Evolutionary conservation across 371 early-diverging fungal genomes (phyloP), one percentile per base, ranked within the genome.

Genomic region (Mucor indicus): DNA sequence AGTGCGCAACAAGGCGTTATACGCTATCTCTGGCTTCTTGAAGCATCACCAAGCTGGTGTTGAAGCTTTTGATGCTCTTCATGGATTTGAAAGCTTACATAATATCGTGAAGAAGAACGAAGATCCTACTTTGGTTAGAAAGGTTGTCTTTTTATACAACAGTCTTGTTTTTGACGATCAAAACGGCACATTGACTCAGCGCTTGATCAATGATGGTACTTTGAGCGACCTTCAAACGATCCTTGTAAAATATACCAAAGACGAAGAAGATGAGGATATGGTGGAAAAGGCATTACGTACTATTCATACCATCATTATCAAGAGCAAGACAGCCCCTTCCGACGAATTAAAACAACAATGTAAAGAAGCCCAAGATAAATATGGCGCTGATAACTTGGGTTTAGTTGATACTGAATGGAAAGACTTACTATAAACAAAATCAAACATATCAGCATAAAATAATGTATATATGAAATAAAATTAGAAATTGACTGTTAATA

Each of bases 1-100:
- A 20, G 90, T 89, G 9, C 83, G 84, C 23, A 75, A 79, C 38
- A 94, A 92, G 57, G 83, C 85, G 12, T 63, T 86, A 16, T 90
- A 92, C 57, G 89, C 90, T 41, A 63, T 93, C 9, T 90, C 92
- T 30, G 81, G 91, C 20, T 77, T 85, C 24, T 60, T 91, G 21
- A 83, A 89, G 44, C 84, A 88, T 37, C 84, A 78, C 43, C 60
- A 74, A n/a, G 56, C 57, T 5, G 90, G 83, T 4, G 60, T 89
- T 17, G 54, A 74, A 3, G 80, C 76, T 35, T 84, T 92, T 53
- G 62, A 77, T 15, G 63, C 60, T 4, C 20, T 47, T 20, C 69
- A 75, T 33, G 91, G 90, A 0, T 71, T 83, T 41, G 57, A 62
- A 2, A 62, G 62, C 4, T 49, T 89, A 44, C 49, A 67, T 15